Percentiles rank a stretch among this genome's conserved stretches.
phyloP scores from a whole-genome alignment of 768 basidiomycete genomes.

The Lactarius quietus region DNA sequence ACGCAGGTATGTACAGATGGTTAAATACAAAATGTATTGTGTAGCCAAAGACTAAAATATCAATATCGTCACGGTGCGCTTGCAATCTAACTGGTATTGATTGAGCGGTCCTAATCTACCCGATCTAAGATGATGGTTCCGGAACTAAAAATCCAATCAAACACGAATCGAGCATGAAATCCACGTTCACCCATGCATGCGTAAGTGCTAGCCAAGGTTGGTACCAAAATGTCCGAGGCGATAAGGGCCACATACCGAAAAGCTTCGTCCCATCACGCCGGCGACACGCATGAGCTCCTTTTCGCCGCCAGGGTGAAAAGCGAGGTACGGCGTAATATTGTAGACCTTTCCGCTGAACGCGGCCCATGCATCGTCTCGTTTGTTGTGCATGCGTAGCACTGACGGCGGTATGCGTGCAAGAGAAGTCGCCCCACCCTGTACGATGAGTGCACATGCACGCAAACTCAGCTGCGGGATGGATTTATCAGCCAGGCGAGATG shows the following conservation, averaged over 20 bases:
- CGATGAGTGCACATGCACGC: constrained; percentile 21
- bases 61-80: not conserved
- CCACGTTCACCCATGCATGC: constrained; percentile 96
- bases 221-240: not conserved
- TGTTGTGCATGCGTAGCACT: constrained; percentile 76
- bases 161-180: constrained; percentile 92
- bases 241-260: constrained; percentile 61
- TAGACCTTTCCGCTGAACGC: constrained; percentile 92
- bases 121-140: constrained; percentile 46
- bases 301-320: constrained; percentile 93
- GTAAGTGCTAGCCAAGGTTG: constrained; percentile 59
- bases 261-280: constrained; percentile 90
- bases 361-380: constrained; percentile 87
- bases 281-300: constrained; percentile 93
- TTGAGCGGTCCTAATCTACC: not conserved
- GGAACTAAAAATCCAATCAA: constrained; percentile 86
- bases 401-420: constrained; percentile 71
- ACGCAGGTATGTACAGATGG: not conserved
- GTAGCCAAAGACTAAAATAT: not conserved
- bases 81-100: not conserved
- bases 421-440: constrained; percentile 56
- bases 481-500: not conserved
- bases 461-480: constrained; percentile 4
- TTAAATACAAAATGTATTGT: not conserved
- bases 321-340: constrained; percentile 88